phyloP scores from a whole-genome alignment of 257 asterid species.

The Przewalskia tangutica region DNA sequence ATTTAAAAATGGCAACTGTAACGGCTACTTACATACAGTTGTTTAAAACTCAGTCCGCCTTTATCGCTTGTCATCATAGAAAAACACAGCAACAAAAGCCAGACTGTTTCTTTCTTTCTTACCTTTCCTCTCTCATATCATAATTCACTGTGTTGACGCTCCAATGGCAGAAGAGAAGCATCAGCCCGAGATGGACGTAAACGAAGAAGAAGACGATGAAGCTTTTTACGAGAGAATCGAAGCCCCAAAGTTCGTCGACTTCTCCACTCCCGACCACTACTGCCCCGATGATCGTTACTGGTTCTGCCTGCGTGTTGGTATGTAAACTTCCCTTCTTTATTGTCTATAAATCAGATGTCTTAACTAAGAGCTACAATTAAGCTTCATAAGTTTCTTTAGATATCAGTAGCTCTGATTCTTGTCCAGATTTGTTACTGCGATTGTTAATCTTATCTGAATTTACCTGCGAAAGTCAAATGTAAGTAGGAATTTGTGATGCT shows the following conservation, averaged over 20 bases:
- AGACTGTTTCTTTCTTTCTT: conserved; percentile 28
- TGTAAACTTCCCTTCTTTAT: conserved; percentile 4
- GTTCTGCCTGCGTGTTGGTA: conserved; percentile 93
- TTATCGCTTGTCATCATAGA: conserved; percentile 4
- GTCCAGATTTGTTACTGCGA: not conserved
- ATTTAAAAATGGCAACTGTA: conserved; percentile 4
- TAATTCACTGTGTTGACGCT: conserved; percentile 1
- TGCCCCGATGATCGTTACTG: conserved; percentile 89
- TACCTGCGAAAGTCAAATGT: not conserved
- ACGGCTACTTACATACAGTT: conserved; percentile 67
- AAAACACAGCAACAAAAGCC: conserved; percentile 10
- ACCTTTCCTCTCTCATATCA: not conserved
- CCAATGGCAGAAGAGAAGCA: conserved; percentile 11
- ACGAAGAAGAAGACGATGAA: conserved; percentile 28
- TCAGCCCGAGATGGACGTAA: not conserved
- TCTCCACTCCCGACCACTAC: conserved; percentile 47
- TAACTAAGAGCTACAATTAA: not conserved
- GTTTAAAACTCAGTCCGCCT: conserved; percentile 26
- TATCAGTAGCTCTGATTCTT: not conserved
- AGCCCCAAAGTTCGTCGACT: conserved; percentile 96
- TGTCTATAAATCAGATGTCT: not conserved
- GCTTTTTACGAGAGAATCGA: conserved; percentile 77
- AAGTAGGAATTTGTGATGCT: not conserved
- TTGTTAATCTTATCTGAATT: not conserved
- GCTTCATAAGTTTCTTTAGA: not conserved